Conservation (phyloP, 495 filamentous ascomycete species). For the Penicillium parvum region DNA sequence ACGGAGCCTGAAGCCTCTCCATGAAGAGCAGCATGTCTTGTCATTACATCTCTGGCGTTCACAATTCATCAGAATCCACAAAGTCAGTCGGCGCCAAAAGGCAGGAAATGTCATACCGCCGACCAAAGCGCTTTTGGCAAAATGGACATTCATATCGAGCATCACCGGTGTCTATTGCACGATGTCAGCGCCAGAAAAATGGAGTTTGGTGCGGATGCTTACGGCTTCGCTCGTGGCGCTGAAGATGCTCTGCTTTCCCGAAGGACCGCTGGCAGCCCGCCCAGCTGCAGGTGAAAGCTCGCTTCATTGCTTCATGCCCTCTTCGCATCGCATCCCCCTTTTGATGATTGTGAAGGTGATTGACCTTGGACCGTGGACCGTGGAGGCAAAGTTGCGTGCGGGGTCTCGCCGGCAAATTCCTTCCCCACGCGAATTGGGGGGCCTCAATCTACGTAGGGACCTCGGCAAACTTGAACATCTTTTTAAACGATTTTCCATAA, state of each 20-base stretch:
- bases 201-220: neutral
- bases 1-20: constrained; percentile 2
- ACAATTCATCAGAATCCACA: neutral
- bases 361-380: no score
- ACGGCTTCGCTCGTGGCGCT: constrained; percentile 8
- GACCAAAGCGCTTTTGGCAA: constrained; percentile 10
- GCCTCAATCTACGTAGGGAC: no score
- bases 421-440: neutral
- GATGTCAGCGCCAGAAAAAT: constrained; percentile 1
- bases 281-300: constrained; percentile 8
- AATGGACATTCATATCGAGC: constrained; percentile 9
- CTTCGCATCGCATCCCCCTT: neutral
- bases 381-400: neutral
- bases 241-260: constrained; percentile 9
- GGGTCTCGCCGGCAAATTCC: neutral
- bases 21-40: constrained; percentile 5
- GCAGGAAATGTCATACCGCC: constrained; percentile 4
- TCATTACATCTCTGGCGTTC: constrained; percentile 5
- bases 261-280: constrained; percentile 3
- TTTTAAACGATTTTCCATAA: neutral
- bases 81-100: constrained; percentile 1
- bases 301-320: neutral
- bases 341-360: neutral
- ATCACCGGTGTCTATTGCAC: constrained; percentile 7
- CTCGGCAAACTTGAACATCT: neutral